A percentile compares a stretch with the other conserved stretches of the same genome.
Evolutionary conservation across 148 eudicot genomes (phyloP).

Genomic region (Silene uniflora): DNA sequence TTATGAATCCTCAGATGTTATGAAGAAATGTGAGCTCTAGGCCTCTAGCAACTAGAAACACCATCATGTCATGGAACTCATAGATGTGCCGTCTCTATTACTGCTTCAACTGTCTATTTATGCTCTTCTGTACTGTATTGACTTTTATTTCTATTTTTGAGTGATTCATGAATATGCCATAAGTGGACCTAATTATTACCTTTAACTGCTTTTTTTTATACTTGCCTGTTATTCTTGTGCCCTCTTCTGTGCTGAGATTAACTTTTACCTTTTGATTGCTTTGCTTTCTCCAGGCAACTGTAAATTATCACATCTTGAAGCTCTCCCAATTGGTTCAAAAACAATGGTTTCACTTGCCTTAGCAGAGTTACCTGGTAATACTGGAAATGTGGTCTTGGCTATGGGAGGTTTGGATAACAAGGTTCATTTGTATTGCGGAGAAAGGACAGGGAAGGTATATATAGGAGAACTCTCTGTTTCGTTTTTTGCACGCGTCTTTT

Average conservation of each 20-base stretch:
- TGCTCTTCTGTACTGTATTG: no score
- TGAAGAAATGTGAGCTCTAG: no score
- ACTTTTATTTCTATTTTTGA: no score
- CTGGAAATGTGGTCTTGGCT: slow-evolving; percentile 60
- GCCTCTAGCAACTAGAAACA: no score
- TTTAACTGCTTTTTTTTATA: neutral
- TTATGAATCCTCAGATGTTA: neutral
- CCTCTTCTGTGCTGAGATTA: neutral
- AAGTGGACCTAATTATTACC: neutral
- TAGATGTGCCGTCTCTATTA: no score
- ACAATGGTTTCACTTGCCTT: slow-evolving; percentile 89
- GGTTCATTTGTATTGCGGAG: slow-evolving; percentile 82
- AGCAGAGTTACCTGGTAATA: slow-evolving; percentile 63
- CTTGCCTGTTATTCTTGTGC: slow-evolving; percentile 8
- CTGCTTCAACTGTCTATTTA: no score
- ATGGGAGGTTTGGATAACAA: slow-evolving; percentile 95
- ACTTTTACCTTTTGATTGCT: neutral
- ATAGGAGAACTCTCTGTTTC: neutral
- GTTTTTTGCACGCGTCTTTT: no score
- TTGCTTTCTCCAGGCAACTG: slow-evolving; percentile 52
- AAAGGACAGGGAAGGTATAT: slow-evolving; percentile 74
- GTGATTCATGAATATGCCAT: no score
- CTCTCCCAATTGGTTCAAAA: slow-evolving; percentile 63
- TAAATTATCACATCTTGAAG: slow-evolving; percentile 54
- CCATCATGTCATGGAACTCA: no score